Evolutionary conservation across 345 rosid genomes (phyloP).

Genomic region (Raphanus raphanistrum): DNA sequence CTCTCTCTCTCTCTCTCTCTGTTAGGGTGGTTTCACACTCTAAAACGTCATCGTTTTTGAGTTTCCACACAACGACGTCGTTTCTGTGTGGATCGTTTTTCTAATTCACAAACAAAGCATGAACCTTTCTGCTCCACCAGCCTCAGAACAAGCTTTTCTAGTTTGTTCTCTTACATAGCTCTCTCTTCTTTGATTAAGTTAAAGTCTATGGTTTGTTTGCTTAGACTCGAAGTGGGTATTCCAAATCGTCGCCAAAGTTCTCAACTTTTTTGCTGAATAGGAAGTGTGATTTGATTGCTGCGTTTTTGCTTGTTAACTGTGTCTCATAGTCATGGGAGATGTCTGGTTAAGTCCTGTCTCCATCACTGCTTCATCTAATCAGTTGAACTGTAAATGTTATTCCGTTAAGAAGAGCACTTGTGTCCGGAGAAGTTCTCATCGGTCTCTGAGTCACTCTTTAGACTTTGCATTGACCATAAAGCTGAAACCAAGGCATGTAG

Average conservation of each 20-base stretch:
- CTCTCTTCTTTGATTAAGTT: neutral
- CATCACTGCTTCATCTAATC: slow-evolving; percentile 26
- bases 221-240: slow-evolving; percentile 8
- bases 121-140: neutral
- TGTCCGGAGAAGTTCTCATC: neutral
- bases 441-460: slow-evolving; percentile 17
- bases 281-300: neutral
- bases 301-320: neutral
- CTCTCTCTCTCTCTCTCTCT: neutral
- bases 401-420: neutral
- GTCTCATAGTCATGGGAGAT: slow-evolving; percentile 34
- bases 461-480: slow-evolving; percentile 31
- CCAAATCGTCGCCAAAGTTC: neutral
- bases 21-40: neutral
- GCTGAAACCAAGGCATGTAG: slow-evolving; percentile 31
- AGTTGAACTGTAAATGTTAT: slow-evolving; percentile 26
- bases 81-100: neutral
- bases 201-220: slow-evolving; percentile 3
- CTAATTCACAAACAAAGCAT: neutral
- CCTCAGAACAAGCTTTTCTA: neutral
- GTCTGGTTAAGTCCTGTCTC: slow-evolving; percentile 37
- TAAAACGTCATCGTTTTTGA: slow-evolving; percentile 10
- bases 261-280: neutral
- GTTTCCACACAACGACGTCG: neutral
- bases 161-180: neutral